A percentile compares a stretch with the other conserved stretches of the same genome.
phyloP scores from a whole-genome alignment of 108 stramenopile genomes.

The Phaeodactylum tricornutum region DNA sequence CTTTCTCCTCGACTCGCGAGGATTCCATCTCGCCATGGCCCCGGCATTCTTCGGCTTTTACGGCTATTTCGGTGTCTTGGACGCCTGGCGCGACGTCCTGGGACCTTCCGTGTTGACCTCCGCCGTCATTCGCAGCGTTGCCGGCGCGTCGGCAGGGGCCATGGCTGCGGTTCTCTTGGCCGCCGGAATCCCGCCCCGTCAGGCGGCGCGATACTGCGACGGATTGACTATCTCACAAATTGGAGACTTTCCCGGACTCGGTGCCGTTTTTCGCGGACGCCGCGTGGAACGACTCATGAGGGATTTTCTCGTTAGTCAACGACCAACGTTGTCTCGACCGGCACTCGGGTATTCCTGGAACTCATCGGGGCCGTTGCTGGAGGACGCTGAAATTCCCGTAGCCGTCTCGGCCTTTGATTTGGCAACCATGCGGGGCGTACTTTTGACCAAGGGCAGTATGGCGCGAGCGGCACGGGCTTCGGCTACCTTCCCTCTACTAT shows the following conservation, averaged over 20 bases:
- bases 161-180: slow-evolving; percentile 75
- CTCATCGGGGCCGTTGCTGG: slow-evolving; percentile 21
- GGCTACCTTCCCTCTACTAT: slow-evolving; percentile 66
- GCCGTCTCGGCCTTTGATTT: slow-evolving; percentile 70
- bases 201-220: slow-evolving; percentile 40
- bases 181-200: slow-evolving; percentile 42
- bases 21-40: slow-evolving; percentile 64
- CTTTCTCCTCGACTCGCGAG: slow-evolving; percentile 36
- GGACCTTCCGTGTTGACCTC: neutral
- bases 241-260: slow-evolving; percentile 47
- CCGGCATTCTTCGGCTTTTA: slow-evolving; percentile 81
- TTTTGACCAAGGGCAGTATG: slow-evolving; percentile 50
- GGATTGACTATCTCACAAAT: slow-evolving; percentile 36
- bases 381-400: slow-evolving; percentile 57
- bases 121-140: slow-evolving; percentile 7
- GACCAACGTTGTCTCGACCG: neutral
- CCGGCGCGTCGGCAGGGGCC: slow-evolving; percentile 75
- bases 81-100: slow-evolving; percentile 23
- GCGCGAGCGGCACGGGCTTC: slow-evolving; percentile 67
- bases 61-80: slow-evolving; percentile 66
- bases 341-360: neutral
- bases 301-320: slow-evolving; percentile 15
- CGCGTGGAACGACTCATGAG: slow-evolving; percentile 59
- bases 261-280: slow-evolving; percentile 43
- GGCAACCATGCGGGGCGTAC: slow-evolving; percentile 25